Evolutionary conservation across 495 filamentous ascomycete species (phyloP).

Genomic region (Xylaria bambusicola): DNA sequence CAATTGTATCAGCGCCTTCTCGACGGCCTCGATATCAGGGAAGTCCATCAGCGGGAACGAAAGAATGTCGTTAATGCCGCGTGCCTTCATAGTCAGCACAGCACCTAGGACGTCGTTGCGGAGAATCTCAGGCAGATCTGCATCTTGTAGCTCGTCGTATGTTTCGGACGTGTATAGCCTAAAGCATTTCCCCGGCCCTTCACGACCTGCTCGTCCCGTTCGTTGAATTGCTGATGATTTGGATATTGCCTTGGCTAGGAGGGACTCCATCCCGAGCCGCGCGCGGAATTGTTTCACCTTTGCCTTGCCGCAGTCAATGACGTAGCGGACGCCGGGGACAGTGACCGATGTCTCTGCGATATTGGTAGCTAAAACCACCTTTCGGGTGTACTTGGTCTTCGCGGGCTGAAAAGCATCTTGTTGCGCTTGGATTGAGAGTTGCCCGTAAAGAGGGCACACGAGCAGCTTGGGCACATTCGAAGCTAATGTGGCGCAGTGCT

Average conservation of each 20-base stretch:
- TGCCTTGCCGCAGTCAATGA: constrained; percentile 90
- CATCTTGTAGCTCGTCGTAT: constrained; percentile 68
- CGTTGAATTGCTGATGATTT: constrained; percentile 92
- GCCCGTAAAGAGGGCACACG: constrained; percentile 52
- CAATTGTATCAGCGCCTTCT: constrained; percentile 82
- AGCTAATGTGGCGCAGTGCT: constrained; percentile 70
- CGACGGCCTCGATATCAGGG: constrained; percentile 73
- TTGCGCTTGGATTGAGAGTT: constrained; percentile 67
- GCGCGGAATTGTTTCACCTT: constrained; percentile 92
- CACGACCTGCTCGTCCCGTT: constrained; percentile 88
- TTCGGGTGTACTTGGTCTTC: constrained; percentile 71
- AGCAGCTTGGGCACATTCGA: constrained; percentile 71
- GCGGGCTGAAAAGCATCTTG: constrained; percentile 81
- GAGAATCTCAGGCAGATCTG: constrained; percentile 85
- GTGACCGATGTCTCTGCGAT: constrained; percentile 98
- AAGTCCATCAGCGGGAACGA: constrained; percentile 84
- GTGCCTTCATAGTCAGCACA: constrained; percentile 91
- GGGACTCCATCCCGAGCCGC: constrained; percentile 82
- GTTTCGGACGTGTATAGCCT: constrained; percentile 84
- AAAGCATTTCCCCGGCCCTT: constrained; percentile 86
- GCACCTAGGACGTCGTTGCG: constrained; percentile 83
- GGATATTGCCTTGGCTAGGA: constrained; percentile 88
- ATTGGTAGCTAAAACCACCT: constrained; percentile 91
- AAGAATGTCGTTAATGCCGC: constrained; percentile 80
- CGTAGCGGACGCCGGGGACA: constrained; percentile 86